Conservation (phyloP, 768 basidiomycete genomes). For the Lactarius pseudohatsudake region DNA sequence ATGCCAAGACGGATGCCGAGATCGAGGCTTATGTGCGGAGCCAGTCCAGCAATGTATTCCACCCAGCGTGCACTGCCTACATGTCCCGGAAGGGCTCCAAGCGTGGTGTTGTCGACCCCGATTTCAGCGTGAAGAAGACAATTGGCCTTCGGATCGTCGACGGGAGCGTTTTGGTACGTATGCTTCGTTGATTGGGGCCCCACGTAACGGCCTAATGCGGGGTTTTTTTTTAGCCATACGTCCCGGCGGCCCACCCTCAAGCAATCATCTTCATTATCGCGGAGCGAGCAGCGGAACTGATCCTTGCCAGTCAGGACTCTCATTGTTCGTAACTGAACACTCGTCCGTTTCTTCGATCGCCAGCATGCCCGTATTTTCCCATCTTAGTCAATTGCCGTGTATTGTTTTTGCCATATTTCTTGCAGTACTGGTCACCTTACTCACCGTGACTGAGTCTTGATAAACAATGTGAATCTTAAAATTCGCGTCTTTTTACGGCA, state of each 20-base stretch:
- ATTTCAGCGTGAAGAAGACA: constrained; percentile 47
- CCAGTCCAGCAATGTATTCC: constrained; percentile 30
- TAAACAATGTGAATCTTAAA: too few relatives aligned
- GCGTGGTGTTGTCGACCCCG: constrained; percentile 45
- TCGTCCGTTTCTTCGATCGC: too few relatives aligned
- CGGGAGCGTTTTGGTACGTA: constrained; percentile 28
- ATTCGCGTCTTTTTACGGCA: too few relatives aligned
- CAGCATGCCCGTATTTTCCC: too few relatives aligned
- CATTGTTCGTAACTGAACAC: too few relatives aligned
- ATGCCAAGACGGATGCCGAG: constrained; percentile 24
- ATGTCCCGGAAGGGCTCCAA: constrained; percentile 40
- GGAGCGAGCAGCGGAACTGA: constrained; percentile 27
- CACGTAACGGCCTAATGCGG: neutral
- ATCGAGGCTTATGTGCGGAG: constrained; percentile 29
- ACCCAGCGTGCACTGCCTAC: constrained; percentile 40
- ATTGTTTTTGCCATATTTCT: too few relatives aligned
- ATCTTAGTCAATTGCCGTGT: too few relatives aligned
- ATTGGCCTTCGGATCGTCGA: constrained; percentile 42
- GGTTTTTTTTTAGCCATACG: constrained; percentile 20
- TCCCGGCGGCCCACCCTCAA: constrained; percentile 21
- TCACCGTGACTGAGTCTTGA: too few relatives aligned
- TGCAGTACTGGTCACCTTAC: too few relatives aligned
- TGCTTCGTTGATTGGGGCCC: neutral
- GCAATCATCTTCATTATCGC: constrained; percentile 21
- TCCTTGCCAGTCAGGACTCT: neutral